Evolutionary conservation across 2,329 filamentous ascomycete species (phyloP).

Genomic region (Elsinoe ampelina): DNA sequence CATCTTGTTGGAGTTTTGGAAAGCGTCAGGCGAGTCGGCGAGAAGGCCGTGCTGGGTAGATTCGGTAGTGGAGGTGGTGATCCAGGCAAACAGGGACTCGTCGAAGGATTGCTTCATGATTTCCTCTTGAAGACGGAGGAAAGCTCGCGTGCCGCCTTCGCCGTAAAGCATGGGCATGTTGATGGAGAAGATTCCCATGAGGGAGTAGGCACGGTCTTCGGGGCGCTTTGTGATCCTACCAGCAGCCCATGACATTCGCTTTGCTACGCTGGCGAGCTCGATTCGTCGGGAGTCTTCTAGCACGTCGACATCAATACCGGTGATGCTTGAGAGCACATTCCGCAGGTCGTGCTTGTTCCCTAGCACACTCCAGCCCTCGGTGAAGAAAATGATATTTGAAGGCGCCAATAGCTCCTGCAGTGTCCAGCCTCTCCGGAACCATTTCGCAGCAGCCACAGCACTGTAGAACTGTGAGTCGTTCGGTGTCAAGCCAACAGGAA

Average conservation of each 20-base stretch:
- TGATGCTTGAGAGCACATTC: slow-evolving; percentile 12
- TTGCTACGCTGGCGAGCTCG: slow-evolving; percentile 9
- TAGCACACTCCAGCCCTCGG: slow-evolving; percentile 13
- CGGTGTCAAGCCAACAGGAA: not conserved
- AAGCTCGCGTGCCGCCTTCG: slow-evolving; percentile 20
- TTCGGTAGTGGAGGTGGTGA: not conserved
- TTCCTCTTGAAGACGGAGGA: slow-evolving; percentile 16
- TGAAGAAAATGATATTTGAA: slow-evolving; percentile 14
- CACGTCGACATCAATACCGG: slow-evolving; percentile 13
- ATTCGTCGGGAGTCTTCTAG: slow-evolving; percentile 10
- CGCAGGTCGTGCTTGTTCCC: slow-evolving; percentile 16
- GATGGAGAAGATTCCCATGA: slow-evolving; percentile 24
- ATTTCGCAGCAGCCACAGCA: not conserved
- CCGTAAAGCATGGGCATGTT: slow-evolving; percentile 27
- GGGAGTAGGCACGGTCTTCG: slow-evolving; percentile 26
- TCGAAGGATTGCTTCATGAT: slow-evolving; percentile 15
- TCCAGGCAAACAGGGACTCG: slow-evolving; percentile 16
- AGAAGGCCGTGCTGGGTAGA: not conserved
- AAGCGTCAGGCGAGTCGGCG: not conserved
- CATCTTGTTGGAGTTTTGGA: not conserved
- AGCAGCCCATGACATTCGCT: slow-evolving; percentile 20
- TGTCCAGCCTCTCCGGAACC: slow-evolving; percentile 21
- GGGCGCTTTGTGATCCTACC: slow-evolving; percentile 18
- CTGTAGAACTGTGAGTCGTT: not conserved
- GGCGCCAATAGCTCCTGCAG: slow-evolving; percentile 22